Conservation (phyloP, 2,329 filamentous ascomycete genomes). For the Orbilia blumenaviensis region DNA sequence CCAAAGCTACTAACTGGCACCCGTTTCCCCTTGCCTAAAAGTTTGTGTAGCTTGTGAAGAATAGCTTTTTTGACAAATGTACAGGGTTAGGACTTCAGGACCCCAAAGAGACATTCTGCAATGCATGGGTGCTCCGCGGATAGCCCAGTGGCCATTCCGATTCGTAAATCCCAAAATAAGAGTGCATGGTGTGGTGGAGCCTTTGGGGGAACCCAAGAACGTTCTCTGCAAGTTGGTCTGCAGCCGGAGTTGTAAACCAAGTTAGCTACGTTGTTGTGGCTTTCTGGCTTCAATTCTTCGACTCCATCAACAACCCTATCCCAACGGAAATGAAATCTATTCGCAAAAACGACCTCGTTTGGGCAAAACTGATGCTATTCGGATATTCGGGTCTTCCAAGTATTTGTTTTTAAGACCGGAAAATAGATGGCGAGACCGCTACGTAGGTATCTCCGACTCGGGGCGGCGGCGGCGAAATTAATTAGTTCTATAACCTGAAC, state of each 20-base stretch:
- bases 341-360: constrained; percentile 15
- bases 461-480: neutral
- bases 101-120: constrained; percentile 20
- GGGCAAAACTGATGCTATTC: neutral
- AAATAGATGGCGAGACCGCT: constrained; percentile 10
- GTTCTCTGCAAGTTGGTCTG: neutral
- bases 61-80: neutral
- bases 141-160: constrained; percentile 45
- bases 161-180: constrained; percentile 50
- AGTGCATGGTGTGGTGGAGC: constrained; percentile 37
- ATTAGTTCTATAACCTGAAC: neutral
- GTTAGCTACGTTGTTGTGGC: constrained; percentile 14
- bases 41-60: neutral
- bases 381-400: constrained; percentile 3
- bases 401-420: neutral
- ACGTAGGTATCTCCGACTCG: constrained; percentile 4
- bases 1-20: neutral
- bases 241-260: constrained; percentile 7
- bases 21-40: neutral
- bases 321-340: constrained; percentile 30
- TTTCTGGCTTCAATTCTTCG: constrained; percentile 11
- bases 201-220: constrained; percentile 12
- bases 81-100: constrained; percentile 4
- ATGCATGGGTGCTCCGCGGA: constrained; percentile 42
- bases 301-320: neutral